These are phyloP conservation scores for Dactylonectria estremocensis DNA, from an alignment of 2,329 filamentous ascomycete species.

Conservation along the genomic window DNA sequence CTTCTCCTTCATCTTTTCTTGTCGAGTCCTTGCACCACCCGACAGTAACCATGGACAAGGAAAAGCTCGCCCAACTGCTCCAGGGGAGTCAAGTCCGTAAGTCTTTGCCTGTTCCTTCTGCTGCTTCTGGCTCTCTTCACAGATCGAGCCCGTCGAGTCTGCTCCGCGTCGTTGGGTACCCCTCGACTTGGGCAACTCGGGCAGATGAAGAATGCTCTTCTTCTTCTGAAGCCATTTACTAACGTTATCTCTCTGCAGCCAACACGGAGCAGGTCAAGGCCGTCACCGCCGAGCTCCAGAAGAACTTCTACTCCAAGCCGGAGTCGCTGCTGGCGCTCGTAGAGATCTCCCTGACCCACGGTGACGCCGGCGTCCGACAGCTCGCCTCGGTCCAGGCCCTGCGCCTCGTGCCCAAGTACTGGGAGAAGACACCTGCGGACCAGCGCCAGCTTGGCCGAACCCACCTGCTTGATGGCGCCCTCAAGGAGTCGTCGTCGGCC, in stretches of 20 bases:
- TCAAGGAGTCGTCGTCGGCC: slow-evolving; percentile 83
- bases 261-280: slow-evolving; percentile 92
- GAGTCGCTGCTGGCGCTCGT: slow-evolving; percentile 88
- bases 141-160: not conserved
- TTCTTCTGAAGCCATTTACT: slow-evolving; percentile 29
- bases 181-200: not conserved
- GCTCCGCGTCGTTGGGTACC: slow-evolving; percentile 7
- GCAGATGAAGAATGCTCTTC: not conserved
- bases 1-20: slow-evolving; percentile 35
- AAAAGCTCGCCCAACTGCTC: slow-evolving; percentile 88
- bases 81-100: slow-evolving; percentile 89
- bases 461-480: slow-evolving; percentile 85
- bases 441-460: slow-evolving; percentile 87
- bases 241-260: slow-evolving; percentile 66
- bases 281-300: slow-evolving; percentile 90
- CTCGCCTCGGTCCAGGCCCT: slow-evolving; percentile 92
- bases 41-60: slow-evolving; percentile 62
- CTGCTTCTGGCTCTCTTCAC: slow-evolving; percentile 22
- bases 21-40: slow-evolving; percentile 42
- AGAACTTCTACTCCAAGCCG: slow-evolving; percentile 91
- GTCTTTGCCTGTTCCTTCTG: slow-evolving; percentile 54
- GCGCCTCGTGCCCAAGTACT: slow-evolving; percentile 88
- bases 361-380: slow-evolving; percentile 82
- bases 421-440: slow-evolving; percentile 79
- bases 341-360: slow-evolving; percentile 88